These are phyloP conservation scores for Fusarium annulatum DNA, from an alignment of 2,329 filamentous ascomycete genomes.

Conservation along the genomic window DNA sequence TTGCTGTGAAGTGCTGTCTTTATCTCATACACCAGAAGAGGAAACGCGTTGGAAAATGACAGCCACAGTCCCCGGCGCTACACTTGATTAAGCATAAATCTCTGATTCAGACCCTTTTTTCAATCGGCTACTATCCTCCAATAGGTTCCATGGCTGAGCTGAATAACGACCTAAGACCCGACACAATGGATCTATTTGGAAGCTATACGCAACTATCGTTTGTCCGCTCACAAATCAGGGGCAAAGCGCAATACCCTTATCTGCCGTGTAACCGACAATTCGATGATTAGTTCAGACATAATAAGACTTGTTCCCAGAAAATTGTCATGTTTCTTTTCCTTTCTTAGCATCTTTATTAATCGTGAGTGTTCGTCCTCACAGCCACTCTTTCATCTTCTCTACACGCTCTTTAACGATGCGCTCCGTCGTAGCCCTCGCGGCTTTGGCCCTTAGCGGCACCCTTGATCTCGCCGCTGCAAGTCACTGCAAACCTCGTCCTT, in stretches of 20 bases:
- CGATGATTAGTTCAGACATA: background rate
- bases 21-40: accelerated
- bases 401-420: background rate
- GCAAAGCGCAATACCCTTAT: background rate
- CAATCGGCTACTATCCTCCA: background rate
- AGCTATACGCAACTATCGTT: background rate
- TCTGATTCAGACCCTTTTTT: background rate
- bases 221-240: background rate
- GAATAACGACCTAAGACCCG: background rate
- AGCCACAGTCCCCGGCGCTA: background rate
- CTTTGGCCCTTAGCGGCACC: background rate
- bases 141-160: background rate
- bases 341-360: background rate
- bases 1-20: background rate
- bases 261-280: background rate
- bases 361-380: conserved; percentile 13
- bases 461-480: background rate
- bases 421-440: background rate
- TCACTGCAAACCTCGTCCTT: background rate
- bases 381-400: conserved; percentile 3
- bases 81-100: background rate
- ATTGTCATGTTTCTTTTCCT: background rate
- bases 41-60: background rate
- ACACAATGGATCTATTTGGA: background rate
- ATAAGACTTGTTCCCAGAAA: background rate